Evolutionary conservation across 2,329 filamentous ascomycete species (phyloP).

Genomic region (Penicillium griseofulvum): DNA sequence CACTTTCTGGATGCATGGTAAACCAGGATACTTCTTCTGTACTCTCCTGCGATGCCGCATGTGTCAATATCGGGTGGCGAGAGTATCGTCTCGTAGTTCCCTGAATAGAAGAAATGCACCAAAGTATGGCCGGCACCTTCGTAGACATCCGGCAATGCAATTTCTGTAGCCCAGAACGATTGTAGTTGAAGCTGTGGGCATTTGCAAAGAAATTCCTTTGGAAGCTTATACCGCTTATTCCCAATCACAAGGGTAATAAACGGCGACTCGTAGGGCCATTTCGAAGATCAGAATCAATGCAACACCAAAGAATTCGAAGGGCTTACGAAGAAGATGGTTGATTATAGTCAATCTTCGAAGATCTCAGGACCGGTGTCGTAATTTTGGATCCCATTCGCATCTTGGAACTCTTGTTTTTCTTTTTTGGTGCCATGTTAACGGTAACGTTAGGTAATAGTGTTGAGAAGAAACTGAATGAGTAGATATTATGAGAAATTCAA

Average conservation of each 20-base stretch:
- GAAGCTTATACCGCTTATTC: neutral
- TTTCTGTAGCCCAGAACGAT: neutral
- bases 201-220: neutral
- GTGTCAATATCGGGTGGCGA: neutral
- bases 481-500: too few relatives aligned
- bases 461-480: too few relatives aligned
- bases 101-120: constrained; percentile 18
- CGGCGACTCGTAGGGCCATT: neutral
- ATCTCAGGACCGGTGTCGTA: neutral
- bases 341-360: too few relatives aligned
- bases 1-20: constrained; percentile 19
- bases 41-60: constrained; percentile 8
- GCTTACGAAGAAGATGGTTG: too few relatives aligned
- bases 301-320: too few relatives aligned
- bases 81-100: constrained; percentile 14
- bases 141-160: constrained; percentile 22
- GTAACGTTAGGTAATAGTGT: too few relatives aligned
- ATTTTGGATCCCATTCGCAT: too few relatives aligned
- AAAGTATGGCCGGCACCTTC: constrained; percentile 18
- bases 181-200: neutral
- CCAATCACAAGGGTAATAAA: neutral
- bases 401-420: too few relatives aligned
- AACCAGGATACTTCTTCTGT: constrained; percentile 11
- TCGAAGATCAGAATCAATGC: neutral
- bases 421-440: too few relatives aligned